These are phyloP conservation scores for Sporobolomyces pararoseus DNA, from an alignment of 768 basidiomycete genomes.

Conservation along the genomic window DNA sequence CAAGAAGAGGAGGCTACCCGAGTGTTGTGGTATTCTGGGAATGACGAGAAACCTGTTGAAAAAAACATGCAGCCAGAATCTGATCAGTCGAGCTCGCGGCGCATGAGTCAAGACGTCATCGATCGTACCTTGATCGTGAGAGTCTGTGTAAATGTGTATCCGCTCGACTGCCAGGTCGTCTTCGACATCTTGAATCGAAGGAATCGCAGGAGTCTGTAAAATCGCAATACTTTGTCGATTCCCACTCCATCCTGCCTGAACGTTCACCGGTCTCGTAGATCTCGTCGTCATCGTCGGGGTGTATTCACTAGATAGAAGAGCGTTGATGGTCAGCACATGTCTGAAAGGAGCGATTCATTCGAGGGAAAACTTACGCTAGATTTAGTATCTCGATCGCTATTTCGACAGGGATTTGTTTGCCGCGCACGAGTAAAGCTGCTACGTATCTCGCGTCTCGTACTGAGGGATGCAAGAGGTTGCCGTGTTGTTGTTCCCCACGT, in stretches of 20 bases:
- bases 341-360: neutral
- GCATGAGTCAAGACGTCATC: neutral
- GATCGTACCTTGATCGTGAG: constrained; percentile 30
- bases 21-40: constrained; percentile 16
- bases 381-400: constrained; percentile 17
- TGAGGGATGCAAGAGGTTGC: neutral
- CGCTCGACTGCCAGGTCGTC: neutral
- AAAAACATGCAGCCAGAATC: too few species aligned
- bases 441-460: neutral
- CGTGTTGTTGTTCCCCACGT: neutral
- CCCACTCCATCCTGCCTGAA: neutral
- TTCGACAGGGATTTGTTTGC: constrained; percentile 7
- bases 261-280: neutral
- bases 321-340: too few species aligned
- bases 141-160: constrained; percentile 11
- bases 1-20: constrained; percentile 22
- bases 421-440: neutral
- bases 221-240: neutral
- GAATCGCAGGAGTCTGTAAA: constrained; percentile 9
- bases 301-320: constrained; percentile 36
- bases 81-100: neutral
- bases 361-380: constrained; percentile 13
- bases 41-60: constrained; percentile 27
- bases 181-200: neutral
- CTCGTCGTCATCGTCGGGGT: neutral